Evolutionary conservation across 163 green algal species (phyloP), one percentile per base, ranked within the genome.

Genomic region (Chlorella variabilis): DNA sequence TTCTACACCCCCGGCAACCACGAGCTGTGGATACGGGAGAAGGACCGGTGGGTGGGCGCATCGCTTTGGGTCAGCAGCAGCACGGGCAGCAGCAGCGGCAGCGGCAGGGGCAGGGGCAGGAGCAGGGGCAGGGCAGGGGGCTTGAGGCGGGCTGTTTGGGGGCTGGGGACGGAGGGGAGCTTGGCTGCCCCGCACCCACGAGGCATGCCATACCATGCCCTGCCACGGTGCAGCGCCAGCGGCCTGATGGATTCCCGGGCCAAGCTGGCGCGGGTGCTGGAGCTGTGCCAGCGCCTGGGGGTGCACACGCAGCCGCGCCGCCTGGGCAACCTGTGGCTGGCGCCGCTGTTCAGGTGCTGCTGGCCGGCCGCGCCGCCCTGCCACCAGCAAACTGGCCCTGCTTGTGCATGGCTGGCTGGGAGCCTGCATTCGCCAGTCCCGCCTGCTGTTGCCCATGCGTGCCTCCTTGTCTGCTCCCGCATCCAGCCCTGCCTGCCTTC

Each of bases 1-100:
- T 89, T 90, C 45, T 95, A 93, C 82, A 75, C 86, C 17, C 84
- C 86, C 0, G 92, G 92, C 62, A 95, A 95, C 76, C 92, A 95
- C 66, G 89, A 93, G 78, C 69, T 94, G 1, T 95, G 89, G 75
- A 38, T 81, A 1, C 39, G 75, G 18, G 59, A 71, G 75, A 45
- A 62, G 0, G 41, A 71, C 75, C 62, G 59, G 73, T 59, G 56
- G 13, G 68, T 25, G 6, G 33, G 2, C 3, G 31, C 31, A 2
- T 11, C 7, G 62, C 33, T 45, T 29, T 2, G 3, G 5, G n/a
- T n/a, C 11, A 8, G 29, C 31, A 15, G 17, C 17, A 11, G 34
- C 3, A 48, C 15, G 49, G 63, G 4, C 34, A 63, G 54, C 15
- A 54, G 15, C 45, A 23, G 45, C n/a, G n/a, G 62, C 9, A 7